phyloP scores from a whole-genome alignment of 2,329 filamentous ascomycete genomes.

The Exophiala lecanii-corni region DNA sequence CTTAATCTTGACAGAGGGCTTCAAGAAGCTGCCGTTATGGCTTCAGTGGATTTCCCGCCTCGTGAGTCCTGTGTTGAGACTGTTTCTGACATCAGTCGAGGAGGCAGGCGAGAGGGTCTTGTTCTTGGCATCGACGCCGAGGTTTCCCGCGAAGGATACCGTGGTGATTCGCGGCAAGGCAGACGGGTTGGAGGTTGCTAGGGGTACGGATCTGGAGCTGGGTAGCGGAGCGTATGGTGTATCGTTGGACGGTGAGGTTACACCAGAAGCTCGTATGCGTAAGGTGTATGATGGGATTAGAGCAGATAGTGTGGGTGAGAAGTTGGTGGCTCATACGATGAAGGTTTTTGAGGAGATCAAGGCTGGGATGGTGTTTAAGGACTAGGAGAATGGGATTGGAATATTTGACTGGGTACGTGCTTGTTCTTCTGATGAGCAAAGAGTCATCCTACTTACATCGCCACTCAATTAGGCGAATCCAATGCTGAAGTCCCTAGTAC shows the following conservation, averaged over 20 bases:
- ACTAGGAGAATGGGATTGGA: not conserved
- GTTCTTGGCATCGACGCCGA: slow-evolving; percentile 24
- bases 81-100: slow-evolving; percentile 26
- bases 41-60: slow-evolving; percentile 29
- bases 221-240: slow-evolving; percentile 30
- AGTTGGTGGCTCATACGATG: slow-evolving; percentile 27
- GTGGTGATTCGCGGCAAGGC: not conserved
- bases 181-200: slow-evolving; percentile 10
- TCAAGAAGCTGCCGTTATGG: slow-evolving; percentile 30
- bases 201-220: slow-evolving; percentile 20
- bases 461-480: too few relatives aligned
- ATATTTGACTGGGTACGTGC: too few relatives aligned
- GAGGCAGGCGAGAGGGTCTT: slow-evolving; percentile 33
- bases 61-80: slow-evolving; percentile 26
- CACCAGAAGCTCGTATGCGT: slow-evolving; percentile 2
- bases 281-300: slow-evolving; percentile 23
- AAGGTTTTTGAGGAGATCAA: slow-evolving; percentile 26
- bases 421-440: not conserved
- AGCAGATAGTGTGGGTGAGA: slow-evolving; percentile 22
- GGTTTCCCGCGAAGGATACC: slow-evolving; percentile 4
- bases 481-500: too few relatives aligned
- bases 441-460: too few relatives aligned
- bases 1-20: slow-evolving; percentile 31
- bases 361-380: slow-evolving; percentile 21
- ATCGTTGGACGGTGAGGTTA: slow-evolving; percentile 19